Evolutionary conservation across 306 rosid genomes (phyloP), one percentile per base, ranked within the genome.

Genomic region (Rubus parviflorus): DNA sequence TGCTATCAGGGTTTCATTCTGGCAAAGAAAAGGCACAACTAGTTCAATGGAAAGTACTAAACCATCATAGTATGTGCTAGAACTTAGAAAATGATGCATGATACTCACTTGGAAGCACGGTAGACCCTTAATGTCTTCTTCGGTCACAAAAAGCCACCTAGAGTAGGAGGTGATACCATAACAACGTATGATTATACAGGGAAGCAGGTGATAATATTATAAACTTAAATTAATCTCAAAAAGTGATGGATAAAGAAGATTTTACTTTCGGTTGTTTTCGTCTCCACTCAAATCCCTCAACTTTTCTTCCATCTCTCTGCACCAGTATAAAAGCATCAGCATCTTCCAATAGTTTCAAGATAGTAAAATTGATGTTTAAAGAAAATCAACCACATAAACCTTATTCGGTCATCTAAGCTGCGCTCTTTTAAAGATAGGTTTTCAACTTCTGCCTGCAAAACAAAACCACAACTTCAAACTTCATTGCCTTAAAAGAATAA

Each of bases 1-100:
- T 75, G 99, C 98, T 87, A 96, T 91, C 47, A 96, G 90, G 43
- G 99, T 96, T 91, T 96, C 97, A 81, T 96, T 91, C 99, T 96
- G 90, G 82, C 76, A 65, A 72, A 64, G 78, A 72, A 74, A 75
- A 76, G 3, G 68, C 69, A 74, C 13, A 52, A 80, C 38, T 68
- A 68, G 86, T 75, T 80, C 77, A 77, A 72, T 17, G 67, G 64
- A 9, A 82, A 68, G 72, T 13, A 61, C 69, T 25, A 78, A 83
- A 61, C 46, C 61, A 57, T 56, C 49, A 51, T 56, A 42, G 51
- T 54, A 70, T 60, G 72, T 66, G 64, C 40, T 73, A 68, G 22
- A 72, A 83, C 17, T 48, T 75, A 71, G 43, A 76, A 30, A 80
- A 17, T 68, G 70, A 86, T 60, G 65, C 71, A 79, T n/a, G 41